Evolutionary conservation across 345 rosid genomes (phyloP).

Genomic region (Mercurialis annua): DNA sequence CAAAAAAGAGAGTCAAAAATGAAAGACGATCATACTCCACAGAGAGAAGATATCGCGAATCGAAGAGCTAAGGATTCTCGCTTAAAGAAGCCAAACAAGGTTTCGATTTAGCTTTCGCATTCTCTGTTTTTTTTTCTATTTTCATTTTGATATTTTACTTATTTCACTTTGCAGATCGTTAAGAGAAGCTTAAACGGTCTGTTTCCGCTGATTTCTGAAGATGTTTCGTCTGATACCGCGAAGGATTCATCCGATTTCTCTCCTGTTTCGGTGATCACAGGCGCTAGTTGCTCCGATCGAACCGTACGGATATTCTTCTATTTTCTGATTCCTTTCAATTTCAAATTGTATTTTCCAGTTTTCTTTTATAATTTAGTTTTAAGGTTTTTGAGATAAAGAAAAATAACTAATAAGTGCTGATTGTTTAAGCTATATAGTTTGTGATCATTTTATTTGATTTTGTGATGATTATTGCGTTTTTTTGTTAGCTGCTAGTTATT

Average conservation of each 20-base stretch:
- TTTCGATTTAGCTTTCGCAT: background rate
- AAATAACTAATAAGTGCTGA: too few relatives aligned
- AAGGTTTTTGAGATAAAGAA: too few relatives aligned
- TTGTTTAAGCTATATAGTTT: too few relatives aligned
- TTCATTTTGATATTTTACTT: background rate
- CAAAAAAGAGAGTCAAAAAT: conserved; percentile 13
- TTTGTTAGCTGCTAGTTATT: too few relatives aligned
- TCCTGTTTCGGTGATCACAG: conserved; percentile 19
- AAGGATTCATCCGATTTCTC: conserved; percentile 23
- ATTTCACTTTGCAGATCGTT: conserved; percentile 9
- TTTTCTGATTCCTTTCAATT: background rate
- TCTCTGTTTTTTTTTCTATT: background rate
- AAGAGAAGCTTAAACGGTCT: conserved; percentile 27
- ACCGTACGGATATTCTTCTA: conserved; percentile 16
- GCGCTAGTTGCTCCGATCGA: background rate
- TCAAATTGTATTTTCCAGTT: background rate
- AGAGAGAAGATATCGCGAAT: conserved; percentile 14
- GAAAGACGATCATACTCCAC: conserved; percentile 29
- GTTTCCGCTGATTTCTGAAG: conserved; percentile 13
- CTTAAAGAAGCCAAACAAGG: conserved; percentile 27
- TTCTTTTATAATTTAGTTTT: background rate
- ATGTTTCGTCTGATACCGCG: conserved; percentile 13
- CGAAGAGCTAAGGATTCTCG: conserved; percentile 22
- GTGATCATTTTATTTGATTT: too few relatives aligned
- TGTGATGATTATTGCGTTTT: too few relatives aligned